Percentiles rank a stretch among this genome's conserved stretches.
Evolutionary conservation across 2,329 filamentous ascomycete species (phyloP).

Genomic region (Paramyrothecium sp.): DNA sequence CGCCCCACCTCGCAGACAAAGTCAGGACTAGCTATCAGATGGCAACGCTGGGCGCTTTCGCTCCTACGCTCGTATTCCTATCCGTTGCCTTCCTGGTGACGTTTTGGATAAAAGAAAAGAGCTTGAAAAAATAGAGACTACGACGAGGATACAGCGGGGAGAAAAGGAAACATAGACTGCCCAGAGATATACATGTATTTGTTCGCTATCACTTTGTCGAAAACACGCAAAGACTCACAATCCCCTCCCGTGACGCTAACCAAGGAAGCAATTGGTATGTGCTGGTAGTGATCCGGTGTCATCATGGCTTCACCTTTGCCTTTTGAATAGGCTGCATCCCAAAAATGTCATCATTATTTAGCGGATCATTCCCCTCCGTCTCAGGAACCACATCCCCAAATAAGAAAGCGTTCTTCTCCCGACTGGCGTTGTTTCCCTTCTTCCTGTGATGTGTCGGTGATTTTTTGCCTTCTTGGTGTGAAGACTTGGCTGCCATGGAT

Average conservation of each 20-base stretch:
- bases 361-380: conserved; percentile 28
- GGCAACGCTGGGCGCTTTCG: conserved; percentile 39
- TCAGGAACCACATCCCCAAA: conserved; percentile 52
- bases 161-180: no score
- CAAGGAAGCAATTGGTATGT: no score
- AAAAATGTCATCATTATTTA: conserved; percentile 51
- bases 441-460: conserved; percentile 37
- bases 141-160: no score
- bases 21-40: conserved; percentile 66
- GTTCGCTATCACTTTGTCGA: no score
- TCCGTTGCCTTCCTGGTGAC: conserved; percentile 35
- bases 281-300: no score
- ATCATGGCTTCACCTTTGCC: conserved; percentile 12
- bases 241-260: no score
- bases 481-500: conserved; percentile 22
- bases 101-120: conserved; percentile 58
- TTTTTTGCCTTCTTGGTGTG: conserved; percentile 17
- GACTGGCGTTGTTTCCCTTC: conserved; percentile 40
- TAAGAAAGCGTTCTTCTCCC: conserved; percentile 57
- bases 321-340: conserved; percentile 49
- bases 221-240: no score
- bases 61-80: conserved; percentile 34
- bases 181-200: no score
- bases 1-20: conserved; percentile 55
- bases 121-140: conserved; percentile 16